These are phyloP conservation scores for Herpetomonas samuelpessoai DNA, from an alignment of 208 protist genomes.

Conservation along the genomic window DNA sequence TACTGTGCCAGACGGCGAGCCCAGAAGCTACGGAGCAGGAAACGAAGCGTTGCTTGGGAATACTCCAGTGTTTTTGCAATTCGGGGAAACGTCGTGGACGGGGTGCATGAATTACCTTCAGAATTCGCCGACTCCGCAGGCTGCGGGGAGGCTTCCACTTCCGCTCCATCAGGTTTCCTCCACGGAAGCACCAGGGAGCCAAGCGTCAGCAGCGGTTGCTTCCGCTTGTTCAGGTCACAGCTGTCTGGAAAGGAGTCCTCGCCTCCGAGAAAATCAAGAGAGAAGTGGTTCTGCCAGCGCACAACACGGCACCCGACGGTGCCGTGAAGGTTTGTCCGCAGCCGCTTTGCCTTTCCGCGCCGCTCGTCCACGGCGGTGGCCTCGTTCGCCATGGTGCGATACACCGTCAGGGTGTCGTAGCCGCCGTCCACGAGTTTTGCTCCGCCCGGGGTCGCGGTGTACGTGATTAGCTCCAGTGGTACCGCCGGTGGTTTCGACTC, in stretches of 20 bases:
- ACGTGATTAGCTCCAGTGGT: conserved; percentile 29
- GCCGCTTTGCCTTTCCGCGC: conserved; percentile 18
- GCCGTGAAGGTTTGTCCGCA: conserved; percentile 52
- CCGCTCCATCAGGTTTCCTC: conserved; percentile 14
- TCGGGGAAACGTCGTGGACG: conserved; percentile 2
- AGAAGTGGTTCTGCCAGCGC: conserved; percentile 44
- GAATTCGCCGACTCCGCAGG: background rate
- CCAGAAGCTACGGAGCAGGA: conserved; percentile 79
- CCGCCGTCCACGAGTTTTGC: conserved; percentile 34
- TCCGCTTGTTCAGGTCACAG: conserved; percentile 31
- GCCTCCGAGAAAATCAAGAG: conserved; percentile 63
- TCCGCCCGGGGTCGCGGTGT: conserved; percentile 35
- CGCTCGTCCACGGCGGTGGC: conserved; percentile 19
- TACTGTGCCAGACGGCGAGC: conserved; percentile 54
- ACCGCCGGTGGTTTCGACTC: too few species aligned
- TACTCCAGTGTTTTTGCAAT: conserved; percentile 48
- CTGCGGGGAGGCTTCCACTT: background rate
- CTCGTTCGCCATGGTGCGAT: conserved; percentile 28
- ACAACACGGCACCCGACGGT: conserved; percentile 48
- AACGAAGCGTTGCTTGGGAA: conserved; percentile 60
- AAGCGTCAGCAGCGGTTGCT: conserved; percentile 68
- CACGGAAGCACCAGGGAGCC: conserved; percentile 61
- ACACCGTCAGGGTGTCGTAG: conserved; percentile 39
- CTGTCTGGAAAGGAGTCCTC: conserved; percentile 37
- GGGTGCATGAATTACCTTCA: background rate